Evolutionary conservation across 192 early-diverging fungal species (phyloP).

Genomic region (Coemansia sp.): DNA sequence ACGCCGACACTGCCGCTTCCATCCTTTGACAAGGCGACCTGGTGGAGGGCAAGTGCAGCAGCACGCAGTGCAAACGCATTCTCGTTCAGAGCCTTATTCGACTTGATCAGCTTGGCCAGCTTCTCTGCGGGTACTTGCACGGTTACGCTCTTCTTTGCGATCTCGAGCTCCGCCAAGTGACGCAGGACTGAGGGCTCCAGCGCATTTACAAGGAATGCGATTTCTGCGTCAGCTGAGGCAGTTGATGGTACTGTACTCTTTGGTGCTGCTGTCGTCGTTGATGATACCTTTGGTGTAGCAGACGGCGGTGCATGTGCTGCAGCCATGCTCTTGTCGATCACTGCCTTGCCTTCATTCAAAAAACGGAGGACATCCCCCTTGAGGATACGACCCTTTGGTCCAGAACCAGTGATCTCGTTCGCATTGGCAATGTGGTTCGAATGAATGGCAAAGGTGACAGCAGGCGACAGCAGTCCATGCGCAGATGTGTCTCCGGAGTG

Average conservation of each 20-base stretch:
- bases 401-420: constrained; percentile 53
- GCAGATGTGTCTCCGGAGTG: constrained; percentile 22
- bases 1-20: constrained; percentile 60
- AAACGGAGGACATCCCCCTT: constrained; percentile 76
- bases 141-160: constrained; percentile 37
- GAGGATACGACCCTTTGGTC: constrained; percentile 69
- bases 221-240: constrained; percentile 27
- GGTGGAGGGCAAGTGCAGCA: constrained; percentile 41
- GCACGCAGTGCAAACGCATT: constrained; percentile 38
- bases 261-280: constrained; percentile 1
- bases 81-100: constrained; percentile 21
- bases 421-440: constrained; percentile 50
- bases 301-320: background rate
- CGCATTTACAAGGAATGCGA: constrained; percentile 44
- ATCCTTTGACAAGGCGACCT: constrained; percentile 52
- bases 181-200: constrained; percentile 48
- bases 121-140: constrained; percentile 40
- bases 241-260: background rate
- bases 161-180: constrained; percentile 35
- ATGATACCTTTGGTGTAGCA: constrained; percentile 1
- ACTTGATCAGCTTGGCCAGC: constrained; percentile 25
- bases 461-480: constrained; percentile 32
- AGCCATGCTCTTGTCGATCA: constrained; percentile 44
- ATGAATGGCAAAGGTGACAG: constrained; percentile 50
- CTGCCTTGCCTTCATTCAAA: constrained; percentile 54